phyloP scores from a whole-genome alignment of 768 basidiomycete genomes.

The Mycena filopes region DNA sequence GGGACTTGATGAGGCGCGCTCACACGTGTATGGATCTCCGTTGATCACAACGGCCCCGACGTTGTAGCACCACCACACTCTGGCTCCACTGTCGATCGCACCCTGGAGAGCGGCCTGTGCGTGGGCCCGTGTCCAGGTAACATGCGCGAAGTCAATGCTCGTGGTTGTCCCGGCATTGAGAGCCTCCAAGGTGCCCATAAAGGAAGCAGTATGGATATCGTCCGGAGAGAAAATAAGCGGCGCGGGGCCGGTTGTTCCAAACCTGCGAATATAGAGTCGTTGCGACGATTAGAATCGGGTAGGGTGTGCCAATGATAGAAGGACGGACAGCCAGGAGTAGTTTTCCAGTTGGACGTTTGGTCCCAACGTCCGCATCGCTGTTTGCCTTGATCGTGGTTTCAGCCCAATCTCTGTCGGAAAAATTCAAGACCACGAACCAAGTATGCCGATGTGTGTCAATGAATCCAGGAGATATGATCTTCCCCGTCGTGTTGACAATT shows the following conservation, averaged over 20 bases:
- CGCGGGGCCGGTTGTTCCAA: conserved; percentile 6
- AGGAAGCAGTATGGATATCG: conserved; percentile 6
- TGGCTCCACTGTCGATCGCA: conserved; percentile 17
- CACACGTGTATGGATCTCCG: conserved; percentile 20
- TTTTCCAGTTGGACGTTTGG: conserved; percentile 24
- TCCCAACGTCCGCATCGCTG: conserved; percentile 13
- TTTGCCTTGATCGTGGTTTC: conserved; percentile 2
- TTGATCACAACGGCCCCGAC: conserved; percentile 16
- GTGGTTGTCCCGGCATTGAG: conserved; percentile 17
- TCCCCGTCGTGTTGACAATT: conserved; percentile 23
- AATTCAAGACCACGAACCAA: neutral
- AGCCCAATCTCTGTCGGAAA: neutral
- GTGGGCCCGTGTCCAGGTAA: conserved; percentile 22
- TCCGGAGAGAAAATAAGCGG: conserved; percentile 11
- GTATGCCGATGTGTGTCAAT: conserved; percentile 25
- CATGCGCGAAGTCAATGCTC: conserved; percentile 20
- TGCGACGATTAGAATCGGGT: neutral
- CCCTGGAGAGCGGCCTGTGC: conserved; percentile 11
- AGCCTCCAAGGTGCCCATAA: conserved; percentile 15
- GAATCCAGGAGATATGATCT: conserved; percentile 25
- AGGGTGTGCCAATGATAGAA: no score
- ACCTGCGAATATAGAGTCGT: neutral
- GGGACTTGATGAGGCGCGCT: neutral
- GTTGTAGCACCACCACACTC: conserved; percentile 19
- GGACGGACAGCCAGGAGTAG: conserved; percentile 15